These are phyloP conservation scores for Colletotrichum sp. DNA, from an alignment of 2,329 filamentous ascomycete genomes.

Conservation along the genomic window DNA sequence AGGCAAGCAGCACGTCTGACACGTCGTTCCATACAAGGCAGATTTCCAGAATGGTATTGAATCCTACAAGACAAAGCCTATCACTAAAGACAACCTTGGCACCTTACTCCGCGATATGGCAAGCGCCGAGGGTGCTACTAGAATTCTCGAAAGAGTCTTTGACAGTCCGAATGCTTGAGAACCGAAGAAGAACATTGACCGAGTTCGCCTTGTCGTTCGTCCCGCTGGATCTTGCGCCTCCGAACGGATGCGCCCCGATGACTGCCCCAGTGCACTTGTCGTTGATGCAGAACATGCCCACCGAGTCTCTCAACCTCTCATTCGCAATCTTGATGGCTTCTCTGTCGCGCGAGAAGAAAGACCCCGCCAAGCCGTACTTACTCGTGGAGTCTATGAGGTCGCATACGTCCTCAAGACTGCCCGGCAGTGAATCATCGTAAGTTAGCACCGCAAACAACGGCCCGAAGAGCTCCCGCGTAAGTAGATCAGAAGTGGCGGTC, in stretches of 20 bases:
- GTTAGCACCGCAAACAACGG: not conserved
- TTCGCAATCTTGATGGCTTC: not conserved
- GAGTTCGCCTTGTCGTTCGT: not conserved
- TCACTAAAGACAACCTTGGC: not conserved
- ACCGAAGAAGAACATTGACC: not conserved
- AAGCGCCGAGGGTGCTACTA: not conserved
- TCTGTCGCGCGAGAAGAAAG: not conserved
- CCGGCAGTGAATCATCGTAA: not conserved
- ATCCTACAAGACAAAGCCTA: not conserved
- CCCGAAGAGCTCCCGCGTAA: not conserved
- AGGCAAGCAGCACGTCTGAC: not conserved
- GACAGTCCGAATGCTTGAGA: not conserved
- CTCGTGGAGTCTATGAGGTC: not conserved
- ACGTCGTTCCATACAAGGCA: not conserved
- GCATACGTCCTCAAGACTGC: not conserved
- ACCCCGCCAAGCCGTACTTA: not conserved
- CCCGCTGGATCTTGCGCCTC: not conserved
- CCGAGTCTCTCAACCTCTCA: not conserved
- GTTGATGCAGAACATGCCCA: not conserved
- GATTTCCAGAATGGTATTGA: not conserved
- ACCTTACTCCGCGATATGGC: not conserved
- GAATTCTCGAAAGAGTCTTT: not conserved
- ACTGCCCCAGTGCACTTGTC: not conserved
- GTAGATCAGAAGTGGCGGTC: not conserved
- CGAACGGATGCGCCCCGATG: not conserved